phyloP scores from a whole-genome alignment of 2,329 filamentous ascomycete species.

The Fusarium stilboides region DNA sequence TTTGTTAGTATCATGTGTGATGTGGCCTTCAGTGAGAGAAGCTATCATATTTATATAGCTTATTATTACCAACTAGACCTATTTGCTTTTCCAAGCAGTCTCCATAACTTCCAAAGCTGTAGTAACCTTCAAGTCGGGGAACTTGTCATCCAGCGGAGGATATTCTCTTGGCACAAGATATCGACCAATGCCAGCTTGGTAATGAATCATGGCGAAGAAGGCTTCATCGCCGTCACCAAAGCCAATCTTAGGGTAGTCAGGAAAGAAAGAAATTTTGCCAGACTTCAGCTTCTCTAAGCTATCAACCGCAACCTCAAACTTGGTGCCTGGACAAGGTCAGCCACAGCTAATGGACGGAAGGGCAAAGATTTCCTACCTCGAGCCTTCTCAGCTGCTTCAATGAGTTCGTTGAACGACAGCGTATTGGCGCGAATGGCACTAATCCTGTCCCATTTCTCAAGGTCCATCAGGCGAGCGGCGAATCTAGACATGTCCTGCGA shows the following conservation, averaged over 20 bases:
- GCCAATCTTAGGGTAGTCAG: constrained; percentile 41
- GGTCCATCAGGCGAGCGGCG: constrained; percentile 39
- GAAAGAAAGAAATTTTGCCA: constrained; percentile 45
- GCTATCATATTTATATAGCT: not conserved
- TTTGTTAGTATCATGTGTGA: too few relatives aligned
- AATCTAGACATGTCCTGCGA: constrained; percentile 42
- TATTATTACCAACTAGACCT: not conserved
- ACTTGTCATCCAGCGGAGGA: constrained; percentile 21
- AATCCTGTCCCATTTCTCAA: constrained; percentile 19
- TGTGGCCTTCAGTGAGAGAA: not conserved
- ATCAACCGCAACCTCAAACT: constrained; percentile 32
- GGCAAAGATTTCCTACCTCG: constrained; percentile 1
- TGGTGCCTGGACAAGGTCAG: constrained; percentile 8
- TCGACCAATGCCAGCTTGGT: constrained; percentile 30
- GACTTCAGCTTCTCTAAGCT: constrained; percentile 45
- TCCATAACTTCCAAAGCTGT: constrained; percentile 41
- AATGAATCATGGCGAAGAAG: constrained; percentile 43
- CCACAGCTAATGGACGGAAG: too few relatives aligned
- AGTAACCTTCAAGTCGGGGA: constrained; percentile 31
- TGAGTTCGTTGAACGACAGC: constrained; percentile 32
- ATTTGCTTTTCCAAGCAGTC: constrained; percentile 29
- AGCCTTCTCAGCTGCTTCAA: constrained; percentile 28
- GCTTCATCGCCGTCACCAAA: constrained; percentile 32
- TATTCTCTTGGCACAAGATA: constrained; percentile 21
- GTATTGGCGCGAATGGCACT: constrained; percentile 30